phyloP scores from a whole-genome alignment of 345 rosid species.

The Xanthoceras sorbifolium region DNA sequence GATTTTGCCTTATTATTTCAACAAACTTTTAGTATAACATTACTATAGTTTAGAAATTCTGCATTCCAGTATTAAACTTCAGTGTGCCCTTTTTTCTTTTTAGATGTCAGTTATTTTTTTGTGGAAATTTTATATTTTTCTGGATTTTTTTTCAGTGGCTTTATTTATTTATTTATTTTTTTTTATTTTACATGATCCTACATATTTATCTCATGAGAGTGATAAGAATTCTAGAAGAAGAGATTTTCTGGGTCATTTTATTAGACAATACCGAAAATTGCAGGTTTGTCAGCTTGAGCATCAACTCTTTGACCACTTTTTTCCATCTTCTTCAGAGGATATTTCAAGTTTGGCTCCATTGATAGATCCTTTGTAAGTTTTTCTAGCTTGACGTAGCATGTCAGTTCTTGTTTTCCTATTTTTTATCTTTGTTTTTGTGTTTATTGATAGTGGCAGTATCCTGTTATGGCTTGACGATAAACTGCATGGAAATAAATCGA shows the following conservation, averaged over 20 bases:
- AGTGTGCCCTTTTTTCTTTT: background rate
- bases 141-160: background rate
- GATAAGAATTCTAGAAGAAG: background rate
- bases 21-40: background rate
- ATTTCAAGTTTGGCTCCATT: conserved; percentile 88
- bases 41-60: background rate
- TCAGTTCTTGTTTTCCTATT: conserved; percentile 11
- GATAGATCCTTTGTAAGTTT: conserved; percentile 88
- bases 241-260: background rate
- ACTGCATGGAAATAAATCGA: conserved; percentile 3
- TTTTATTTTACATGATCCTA: background rate
- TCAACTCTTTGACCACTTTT: conserved; percentile 93
- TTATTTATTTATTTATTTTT: background rate
- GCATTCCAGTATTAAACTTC: background rate
- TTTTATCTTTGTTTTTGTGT: background rate
- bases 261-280: conserved; percentile 21
- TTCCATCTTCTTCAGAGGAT: conserved; percentile 89
- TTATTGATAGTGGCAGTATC: background rate
- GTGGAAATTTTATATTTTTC: background rate
- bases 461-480: background rate
- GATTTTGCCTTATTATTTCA: background rate
- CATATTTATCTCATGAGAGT: background rate
- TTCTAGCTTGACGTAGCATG: background rate
- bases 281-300: conserved; percentile 98
- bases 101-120: background rate